Base-by-base conservation (phyloP, 1,139 yeast genomes). In the Protomyces arabidopsidicola region DNA sequence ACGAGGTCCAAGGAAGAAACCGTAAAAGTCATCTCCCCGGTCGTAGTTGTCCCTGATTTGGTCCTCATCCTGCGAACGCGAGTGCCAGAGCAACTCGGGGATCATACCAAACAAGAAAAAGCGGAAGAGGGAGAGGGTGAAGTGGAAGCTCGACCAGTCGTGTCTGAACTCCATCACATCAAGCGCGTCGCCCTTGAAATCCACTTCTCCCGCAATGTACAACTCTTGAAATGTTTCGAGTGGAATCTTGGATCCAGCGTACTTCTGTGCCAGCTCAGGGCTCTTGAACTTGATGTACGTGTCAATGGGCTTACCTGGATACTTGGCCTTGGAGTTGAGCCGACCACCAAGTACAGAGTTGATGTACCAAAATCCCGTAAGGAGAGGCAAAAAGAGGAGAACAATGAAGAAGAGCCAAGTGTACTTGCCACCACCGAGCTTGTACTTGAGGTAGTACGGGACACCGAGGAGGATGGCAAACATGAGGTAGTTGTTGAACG, bases 1-100 rank as follows among this genome's bases (percentile, higher is more conserved):
- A 77, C 97, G 85, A 69, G 96, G 95, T 65, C 97, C 97, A 71
- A 90, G 81, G 79, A 90, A 90, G 95, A 95, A 90, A 65, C 90
- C 79, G 83, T 90, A 90, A 76, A 90, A 90, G 77, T 90, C 97
- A 74, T 90, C 97, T 76, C 97, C 97, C 71, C 97, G 88, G 79
- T 90, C 97, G 76, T 90, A 90, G 78, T 90, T 96, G 73, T 87
- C 97, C 76, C 96, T 85, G 65, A 90, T 97, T 78, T 90, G 97
- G 77, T 90, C 97, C 79, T 90, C 97, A 74, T 90, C 97, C 78
- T 90, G 97, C 39, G 95, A 87, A 75, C 90, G 85, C 67, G 96
- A 86, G 79, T 90, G 97, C 84, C 90, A 75, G 71, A 90, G 87
- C 65, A 90, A 95, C 78, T 90, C 97, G 60, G 97, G 97, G 70